Evolutionary conservation across 148 eudicot genomes (phyloP).

Genomic region (Limonium bicolor): DNA sequence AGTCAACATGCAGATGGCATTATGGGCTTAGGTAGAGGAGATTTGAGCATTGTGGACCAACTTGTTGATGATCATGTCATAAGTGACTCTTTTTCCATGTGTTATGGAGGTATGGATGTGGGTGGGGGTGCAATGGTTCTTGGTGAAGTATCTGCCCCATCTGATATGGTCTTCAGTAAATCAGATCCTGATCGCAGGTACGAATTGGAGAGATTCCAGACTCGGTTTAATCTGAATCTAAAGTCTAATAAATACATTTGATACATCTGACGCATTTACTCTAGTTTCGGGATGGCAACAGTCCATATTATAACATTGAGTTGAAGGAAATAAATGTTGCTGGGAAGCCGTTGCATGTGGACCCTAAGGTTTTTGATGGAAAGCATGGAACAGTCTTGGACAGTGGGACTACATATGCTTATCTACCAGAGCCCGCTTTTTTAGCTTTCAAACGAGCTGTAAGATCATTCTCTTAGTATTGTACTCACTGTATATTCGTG

Average conservation of each 20-base stretch:
- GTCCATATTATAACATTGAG: conserved; percentile 93
- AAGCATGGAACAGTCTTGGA: conserved; percentile 83
- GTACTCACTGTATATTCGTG: no score
- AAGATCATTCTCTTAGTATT: conserved; percentile 17
- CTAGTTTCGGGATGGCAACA: conserved; percentile 92
- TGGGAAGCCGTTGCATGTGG: conserved; percentile 56
- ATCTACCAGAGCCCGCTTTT: conserved; percentile 78
- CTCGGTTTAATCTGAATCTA: conserved; percentile 12
- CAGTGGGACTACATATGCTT: conserved; percentile 94
- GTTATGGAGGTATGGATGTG: conserved; percentile 92
- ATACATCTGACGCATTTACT: conserved; percentile 95
- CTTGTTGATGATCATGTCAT: conserved; percentile 74
- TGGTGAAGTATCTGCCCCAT: conserved; percentile 62
- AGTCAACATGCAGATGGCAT: conserved; percentile 97
- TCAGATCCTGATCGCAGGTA: conserved; percentile 91
- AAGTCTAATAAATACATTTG: conserved; percentile 33
- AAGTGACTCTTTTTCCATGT: conserved; percentile 74
- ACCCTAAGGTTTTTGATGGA: conserved; percentile 60
- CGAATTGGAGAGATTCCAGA: conserved; percentile 16
- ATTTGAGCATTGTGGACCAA: conserved; percentile 86
- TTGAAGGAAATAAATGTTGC: conserved; percentile 81
- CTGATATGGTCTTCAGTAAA: conserved; percentile 59
- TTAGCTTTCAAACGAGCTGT: conserved; percentile 69
- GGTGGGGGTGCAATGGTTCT: conserved; percentile 99
- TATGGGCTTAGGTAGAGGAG: conserved; percentile 93